Evolutionary conservation across 345 rosid genomes (phyloP).

Genomic region (Populus nigra): DNA sequence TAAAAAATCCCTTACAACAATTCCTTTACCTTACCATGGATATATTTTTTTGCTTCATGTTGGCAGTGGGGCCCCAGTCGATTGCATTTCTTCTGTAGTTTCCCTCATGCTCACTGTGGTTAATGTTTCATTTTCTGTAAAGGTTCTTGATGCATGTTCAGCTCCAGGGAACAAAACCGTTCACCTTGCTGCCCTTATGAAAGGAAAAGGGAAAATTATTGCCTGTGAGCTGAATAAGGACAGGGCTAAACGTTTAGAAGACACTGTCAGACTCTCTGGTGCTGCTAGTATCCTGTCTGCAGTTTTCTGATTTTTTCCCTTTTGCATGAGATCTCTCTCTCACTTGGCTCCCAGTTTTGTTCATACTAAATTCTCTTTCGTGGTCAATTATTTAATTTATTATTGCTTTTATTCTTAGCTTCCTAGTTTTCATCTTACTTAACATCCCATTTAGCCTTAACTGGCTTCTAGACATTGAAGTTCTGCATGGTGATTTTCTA

Average conservation of each 20-base stretch:
- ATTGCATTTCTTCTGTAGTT: conserved; percentile 6
- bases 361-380: too few relatives aligned
- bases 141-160: conserved; percentile 97
- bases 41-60: background rate
- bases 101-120: background rate
- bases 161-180: conserved; percentile 99
- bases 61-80: background rate
- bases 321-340: background rate
- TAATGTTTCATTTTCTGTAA: conserved; percentile 26
- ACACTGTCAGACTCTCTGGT: conserved; percentile 74
- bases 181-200: conserved; percentile 91
- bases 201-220: conserved; percentile 66
- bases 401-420: background rate
- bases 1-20: too few relatives aligned
- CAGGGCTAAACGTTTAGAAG: conserved; percentile 63
- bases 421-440: background rate
- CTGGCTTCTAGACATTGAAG: conserved; percentile 51
- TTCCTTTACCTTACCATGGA: too few relatives aligned
- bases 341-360: background rate
- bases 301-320: conserved; percentile 7
- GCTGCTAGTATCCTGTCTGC: conserved; percentile 71
- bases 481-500: conserved; percentile 64
- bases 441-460: conserved; percentile 31
- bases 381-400: background rate
- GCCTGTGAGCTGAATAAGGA: conserved; percentile 81